These are phyloP conservation scores for Rugonectria rugulosa DNA, from an alignment of 2,329 filamentous ascomycete species.

Conservation along the genomic window DNA sequence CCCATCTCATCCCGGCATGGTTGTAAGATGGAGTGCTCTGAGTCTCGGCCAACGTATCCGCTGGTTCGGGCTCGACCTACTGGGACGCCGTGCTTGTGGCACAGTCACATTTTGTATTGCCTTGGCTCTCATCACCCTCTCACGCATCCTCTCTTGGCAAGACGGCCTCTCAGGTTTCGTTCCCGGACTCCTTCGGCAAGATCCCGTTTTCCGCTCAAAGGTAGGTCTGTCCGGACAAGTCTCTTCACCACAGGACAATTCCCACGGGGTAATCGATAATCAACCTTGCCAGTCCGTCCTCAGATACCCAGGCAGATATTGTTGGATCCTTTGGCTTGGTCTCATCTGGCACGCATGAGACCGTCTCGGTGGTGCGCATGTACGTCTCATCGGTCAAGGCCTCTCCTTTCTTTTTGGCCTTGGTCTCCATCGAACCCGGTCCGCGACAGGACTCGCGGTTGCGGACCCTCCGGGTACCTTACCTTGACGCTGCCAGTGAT, in stretches of 20 bases:
- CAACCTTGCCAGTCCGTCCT: conserved; percentile 1
- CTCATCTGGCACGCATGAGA: conserved; percentile 14
- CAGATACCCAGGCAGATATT: background rate
- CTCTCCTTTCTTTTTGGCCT: background rate
- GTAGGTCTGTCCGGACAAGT: conserved; percentile 18
- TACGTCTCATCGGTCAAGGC: conserved; percentile 16
- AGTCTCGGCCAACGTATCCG: conserved; percentile 10
- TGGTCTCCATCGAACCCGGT: background rate
- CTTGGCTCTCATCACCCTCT: background rate
- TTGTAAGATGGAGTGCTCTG: background rate
- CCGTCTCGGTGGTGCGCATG: conserved; percentile 18
- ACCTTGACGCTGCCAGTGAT: conserved; percentile 31
- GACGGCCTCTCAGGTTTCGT: conserved; percentile 4
- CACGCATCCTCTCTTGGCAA: background rate
- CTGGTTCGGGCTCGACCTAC: conserved; percentile 1
- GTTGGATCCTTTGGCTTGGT: background rate
- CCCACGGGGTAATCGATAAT: background rate
- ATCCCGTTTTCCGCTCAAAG: conserved; percentile 17
- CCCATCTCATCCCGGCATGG: conserved; percentile 1
- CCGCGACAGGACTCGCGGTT: background rate
- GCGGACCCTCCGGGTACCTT: conserved; percentile 30
- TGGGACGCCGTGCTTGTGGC: conserved; percentile 1
- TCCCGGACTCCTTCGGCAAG: conserved; percentile 19
- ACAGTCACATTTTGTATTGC: background rate
- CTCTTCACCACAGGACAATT: conserved; percentile 4